Percentiles rank a stretch among this genome's conserved stretches.
These are phyloP conservation scores for Crithidia brevicula DNA, from an alignment of 208 protist genomes.

Conservation along the genomic window DNA sequence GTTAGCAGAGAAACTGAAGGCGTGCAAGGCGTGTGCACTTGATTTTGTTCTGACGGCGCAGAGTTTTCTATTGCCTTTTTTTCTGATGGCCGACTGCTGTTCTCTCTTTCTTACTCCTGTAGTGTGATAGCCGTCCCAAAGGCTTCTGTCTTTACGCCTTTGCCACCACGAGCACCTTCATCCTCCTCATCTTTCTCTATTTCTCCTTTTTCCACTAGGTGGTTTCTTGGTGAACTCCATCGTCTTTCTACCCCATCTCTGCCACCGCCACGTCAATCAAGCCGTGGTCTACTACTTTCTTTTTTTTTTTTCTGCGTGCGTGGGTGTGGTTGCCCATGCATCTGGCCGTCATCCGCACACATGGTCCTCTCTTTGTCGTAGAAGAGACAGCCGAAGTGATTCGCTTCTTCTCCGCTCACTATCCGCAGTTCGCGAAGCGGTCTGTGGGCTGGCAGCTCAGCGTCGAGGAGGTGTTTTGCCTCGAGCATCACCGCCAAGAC, in stretches of 20 bases:
- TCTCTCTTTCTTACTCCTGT: too few relatives aligned
- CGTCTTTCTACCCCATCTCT: not conserved
- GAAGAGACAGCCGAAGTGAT: not conserved
- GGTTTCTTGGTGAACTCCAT: not conserved
- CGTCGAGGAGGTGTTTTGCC: conserved; percentile 61
- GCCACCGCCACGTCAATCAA: not conserved
- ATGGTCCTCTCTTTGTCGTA: conserved; percentile 36
- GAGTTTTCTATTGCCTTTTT: too few relatives aligned
- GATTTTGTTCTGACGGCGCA: too few relatives aligned
- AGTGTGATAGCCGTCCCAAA: too few relatives aligned
- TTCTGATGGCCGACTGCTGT: too few relatives aligned
- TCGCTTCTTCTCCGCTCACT: conserved; percentile 22
- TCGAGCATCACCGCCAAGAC: not conserved
- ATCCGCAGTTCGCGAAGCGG: conserved; percentile 65
- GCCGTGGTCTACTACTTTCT: not conserved
- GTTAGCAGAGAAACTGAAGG: too few relatives aligned
- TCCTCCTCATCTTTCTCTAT: conserved; percentile 4
- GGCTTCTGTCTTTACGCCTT: too few relatives aligned
- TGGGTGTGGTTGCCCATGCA: conserved; percentile 1
- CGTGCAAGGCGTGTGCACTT: too few relatives aligned
- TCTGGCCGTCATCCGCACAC: conserved; percentile 11
- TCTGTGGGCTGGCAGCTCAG: conserved; percentile 50
- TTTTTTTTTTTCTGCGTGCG: conserved; percentile 16
- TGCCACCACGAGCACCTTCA: not conserved
- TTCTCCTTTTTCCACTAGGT: not conserved